phyloP scores from a whole-genome alignment of 2,329 filamentous ascomycete genomes.

The Arthrobotrys pseudoclavata region DNA sequence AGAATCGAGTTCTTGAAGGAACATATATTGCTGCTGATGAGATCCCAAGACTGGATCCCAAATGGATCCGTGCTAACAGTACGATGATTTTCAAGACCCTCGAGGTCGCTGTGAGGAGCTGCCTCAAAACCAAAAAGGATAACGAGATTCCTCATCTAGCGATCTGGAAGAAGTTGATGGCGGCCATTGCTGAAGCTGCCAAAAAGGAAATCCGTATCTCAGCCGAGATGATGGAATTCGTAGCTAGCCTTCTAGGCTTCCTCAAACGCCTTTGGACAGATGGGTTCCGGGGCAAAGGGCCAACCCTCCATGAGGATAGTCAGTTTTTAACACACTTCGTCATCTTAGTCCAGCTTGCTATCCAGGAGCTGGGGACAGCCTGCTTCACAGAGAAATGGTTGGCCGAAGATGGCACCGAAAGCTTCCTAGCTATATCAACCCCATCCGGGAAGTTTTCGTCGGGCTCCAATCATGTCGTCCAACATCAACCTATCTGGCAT shows the following conservation, averaged over 20 bases:
- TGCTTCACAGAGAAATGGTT: slow-evolving; percentile 76
- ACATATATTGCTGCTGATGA: slow-evolving; percentile 76
- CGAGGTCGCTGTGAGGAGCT: slow-evolving; percentile 70
- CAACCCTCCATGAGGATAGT: slow-evolving; percentile 63
- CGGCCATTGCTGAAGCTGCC: slow-evolving; percentile 73
- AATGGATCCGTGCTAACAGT: slow-evolving; percentile 85
- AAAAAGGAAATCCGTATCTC: slow-evolving; percentile 93
- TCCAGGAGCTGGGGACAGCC: slow-evolving; percentile 72
- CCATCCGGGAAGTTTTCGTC: slow-evolving; percentile 74
- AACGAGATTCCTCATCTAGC: slow-evolving; percentile 72
- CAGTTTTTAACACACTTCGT: slow-evolving; percentile 69
- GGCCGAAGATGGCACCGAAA: slow-evolving; percentile 70
- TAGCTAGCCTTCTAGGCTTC: slow-evolving; percentile 78
- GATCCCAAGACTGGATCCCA: slow-evolving; percentile 84
- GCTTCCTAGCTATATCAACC: slow-evolving; percentile 75
- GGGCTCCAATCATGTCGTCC: slow-evolving; percentile 69
- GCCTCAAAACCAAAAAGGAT: slow-evolving; percentile 69
- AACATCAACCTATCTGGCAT: slow-evolving; percentile 74
- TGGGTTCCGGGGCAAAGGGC: slow-evolving; percentile 66
- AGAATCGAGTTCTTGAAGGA: slow-evolving; percentile 76
- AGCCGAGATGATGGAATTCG: slow-evolving; percentile 82
- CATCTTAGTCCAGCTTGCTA: slow-evolving; percentile 70
- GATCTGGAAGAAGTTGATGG: slow-evolving; percentile 74
- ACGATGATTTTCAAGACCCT: slow-evolving; percentile 75
- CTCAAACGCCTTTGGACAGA: slow-evolving; percentile 78